Evolutionary conservation across 1,139 yeast species (phyloP), one percentile per base, ranked within the genome.

Genomic region (Debaryomycetaceae sp.): DNA sequence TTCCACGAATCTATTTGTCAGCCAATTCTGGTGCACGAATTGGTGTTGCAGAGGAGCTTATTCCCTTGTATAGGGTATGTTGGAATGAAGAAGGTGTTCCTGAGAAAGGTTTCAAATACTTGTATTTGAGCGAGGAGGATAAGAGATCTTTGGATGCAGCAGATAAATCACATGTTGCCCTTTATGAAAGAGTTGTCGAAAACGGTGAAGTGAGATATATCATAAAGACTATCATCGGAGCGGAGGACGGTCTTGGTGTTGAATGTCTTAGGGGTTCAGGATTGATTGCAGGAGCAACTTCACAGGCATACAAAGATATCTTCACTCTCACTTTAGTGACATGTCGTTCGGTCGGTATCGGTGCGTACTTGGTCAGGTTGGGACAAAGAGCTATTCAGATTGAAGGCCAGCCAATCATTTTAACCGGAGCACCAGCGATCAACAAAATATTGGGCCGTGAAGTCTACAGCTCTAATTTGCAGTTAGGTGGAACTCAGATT

Each of bases 11-110:
- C 49, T 95, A 93, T 68, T 77, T 93, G 59, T 89, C 97, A 55
- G 99, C 99, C 37, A 93, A 93, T 77, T 90, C 98, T 48, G 99
- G 99, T 75, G 99, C 99, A 40, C 85, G 99, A 75, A 88, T 93
- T 55, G 99, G 99, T 62, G 82, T 93, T 66, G 99, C 99, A 37
- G 98, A 93, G 58, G 99, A 93, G 67, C 76, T 93, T 51, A 78
- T 93, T 47, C 95, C 97, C 49, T 78, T 82, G 60, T 90, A 83
- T 76, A 84, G 87, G 65, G 97, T 91, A 51, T 90, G 93, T 45
- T 93, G 99, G 99, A 87, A 85, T 57, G 93, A 84, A 53, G 81
- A 80, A 39, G 70, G 71, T 22, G 75, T 81, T 50, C 95, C 91
- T 50, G 78, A 82, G 34, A 87, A 87, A 72, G 99, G 99, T 22